Evolutionary conservation across 1,284 basidiomycete species (phyloP).

Genomic region (Tylopilus sp.): DNA sequence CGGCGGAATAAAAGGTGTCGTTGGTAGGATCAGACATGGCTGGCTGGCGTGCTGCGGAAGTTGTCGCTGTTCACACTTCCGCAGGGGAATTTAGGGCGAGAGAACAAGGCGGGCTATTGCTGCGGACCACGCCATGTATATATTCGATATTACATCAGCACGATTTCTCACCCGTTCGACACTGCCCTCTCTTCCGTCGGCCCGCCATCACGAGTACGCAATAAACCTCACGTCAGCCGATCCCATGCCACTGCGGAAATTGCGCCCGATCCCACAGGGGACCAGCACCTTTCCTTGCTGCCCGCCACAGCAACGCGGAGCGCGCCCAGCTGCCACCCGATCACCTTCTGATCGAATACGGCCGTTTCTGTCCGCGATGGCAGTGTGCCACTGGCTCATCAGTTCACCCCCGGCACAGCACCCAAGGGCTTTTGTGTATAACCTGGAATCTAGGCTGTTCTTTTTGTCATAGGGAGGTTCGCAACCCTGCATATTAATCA

Average conservation of each 20-base stretch:
- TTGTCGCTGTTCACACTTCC: conserved; percentile 1
- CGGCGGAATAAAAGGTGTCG: conserved; percentile 33
- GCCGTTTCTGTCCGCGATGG: conserved; percentile 8
- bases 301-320: conserved; percentile 2
- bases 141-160: conserved; percentile 37
- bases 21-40: conserved; percentile 32
- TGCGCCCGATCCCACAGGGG: not conserved
- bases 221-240: conserved; percentile 26
- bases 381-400: conserved; percentile 1
- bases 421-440: not conserved
- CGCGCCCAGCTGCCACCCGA: conserved; percentile 27
- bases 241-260: conserved; percentile 19
- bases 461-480: not conserved
- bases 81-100: conserved; percentile 7
- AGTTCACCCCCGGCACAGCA: not conserved
- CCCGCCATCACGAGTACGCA: conserved; percentile 15
- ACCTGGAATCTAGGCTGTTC: not conserved
- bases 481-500: conserved; percentile 26
- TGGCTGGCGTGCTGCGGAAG: conserved; percentile 27
- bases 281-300: not conserved
- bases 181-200: conserved; percentile 20
- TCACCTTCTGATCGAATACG: conserved; percentile 27
- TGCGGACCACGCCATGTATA: conserved; percentile 37
- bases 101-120: conserved; percentile 15
- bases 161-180: conserved; percentile 25